Base-by-base conservation (phyloP, 2,329 filamentous ascomycete genomes). In the Penicillium corylophilum region DNA sequence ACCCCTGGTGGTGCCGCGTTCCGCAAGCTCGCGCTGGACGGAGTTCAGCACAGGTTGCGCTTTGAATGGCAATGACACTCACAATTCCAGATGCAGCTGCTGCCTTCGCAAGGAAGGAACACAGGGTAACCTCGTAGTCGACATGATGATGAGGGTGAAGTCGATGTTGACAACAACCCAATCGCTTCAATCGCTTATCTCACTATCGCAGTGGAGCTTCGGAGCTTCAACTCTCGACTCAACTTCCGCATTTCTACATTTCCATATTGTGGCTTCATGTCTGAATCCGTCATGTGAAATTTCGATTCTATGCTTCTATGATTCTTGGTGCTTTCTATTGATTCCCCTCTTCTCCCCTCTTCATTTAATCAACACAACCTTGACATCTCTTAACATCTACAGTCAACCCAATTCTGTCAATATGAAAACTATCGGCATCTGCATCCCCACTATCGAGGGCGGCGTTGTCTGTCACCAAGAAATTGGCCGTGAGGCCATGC, bases 81-180 rank as follows among this genome's bases (percentile, higher is more conserved):
- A 94, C 89, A 93, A 94, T 75, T 94, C 90, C 53, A 89, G 81
- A 36, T 91, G 79, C 44, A 94, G 80, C 67, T 91, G 87, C 71
- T 94, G 88, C 70, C 81, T 85, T 64, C 87, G 82, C 65, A 92
- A 76, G 24, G 80, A 79, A 31, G 76, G 72, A 45, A 75, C 66
- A 48, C 68, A 71, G 18, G 72, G 72, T 20, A 74, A 53, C 49
- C 61, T 68, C 48, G 61, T 64, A 33, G 70, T 67, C 48, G 70
- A 69, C 69, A 72, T 73, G 46, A 33, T 22, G 18, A 20, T 20
- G 33, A 9, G 35, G 10, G 33, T 16, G 10, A 18, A 38, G 35
- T 10, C 20, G 35, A 38, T 13, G 35, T 38, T 38, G 35, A 13
- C 45, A 55, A 53, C 46, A 40, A 51, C 42, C 44, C 38, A 48